Evolutionary conservation across 768 basidiomycete species (phyloP).

Genomic region (Tephrocybe sp.): DNA sequence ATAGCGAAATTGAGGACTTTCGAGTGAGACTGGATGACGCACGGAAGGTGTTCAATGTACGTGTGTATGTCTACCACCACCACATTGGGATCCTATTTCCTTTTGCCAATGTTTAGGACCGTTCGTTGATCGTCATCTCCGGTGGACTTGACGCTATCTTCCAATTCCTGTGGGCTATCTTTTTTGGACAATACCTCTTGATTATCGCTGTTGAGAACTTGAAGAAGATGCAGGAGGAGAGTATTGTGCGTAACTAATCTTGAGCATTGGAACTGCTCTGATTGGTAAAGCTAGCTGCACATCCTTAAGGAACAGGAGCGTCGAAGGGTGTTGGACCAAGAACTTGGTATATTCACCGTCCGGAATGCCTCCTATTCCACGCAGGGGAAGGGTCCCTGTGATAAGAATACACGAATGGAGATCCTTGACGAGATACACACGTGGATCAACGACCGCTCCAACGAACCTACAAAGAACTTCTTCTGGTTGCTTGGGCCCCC

Average conservation of each 20-base stretch:
- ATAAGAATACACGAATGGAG: background rate
- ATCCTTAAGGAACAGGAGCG: background rate
- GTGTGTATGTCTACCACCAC: background rate
- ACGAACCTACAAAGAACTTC: slow-evolving; percentile 10
- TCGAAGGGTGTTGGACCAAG: background rate
- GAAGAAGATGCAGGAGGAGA: background rate
- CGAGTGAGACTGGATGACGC: background rate
- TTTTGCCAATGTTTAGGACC: too few species aligned
- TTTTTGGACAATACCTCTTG: background rate
- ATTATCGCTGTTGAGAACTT: background rate
- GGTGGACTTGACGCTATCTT: background rate
- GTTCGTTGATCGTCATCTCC: background rate
- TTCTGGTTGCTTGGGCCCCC: slow-evolving; percentile 5
- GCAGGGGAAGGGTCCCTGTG: background rate
- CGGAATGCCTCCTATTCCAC: background rate
- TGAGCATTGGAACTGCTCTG: background rate
- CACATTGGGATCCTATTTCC: too few species aligned
- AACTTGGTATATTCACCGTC: background rate
- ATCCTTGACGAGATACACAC: background rate
- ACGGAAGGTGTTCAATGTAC: background rate
- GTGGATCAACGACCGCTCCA: background rate
- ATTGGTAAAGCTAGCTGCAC: background rate
- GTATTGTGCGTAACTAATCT: background rate
- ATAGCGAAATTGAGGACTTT: background rate
- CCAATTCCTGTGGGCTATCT: background rate